Evolutionary conservation across 2,329 filamentous ascomycete genomes (phyloP), one percentile per base, ranked within the genome.

Genomic region (Hyphodiscus sp.): DNA sequence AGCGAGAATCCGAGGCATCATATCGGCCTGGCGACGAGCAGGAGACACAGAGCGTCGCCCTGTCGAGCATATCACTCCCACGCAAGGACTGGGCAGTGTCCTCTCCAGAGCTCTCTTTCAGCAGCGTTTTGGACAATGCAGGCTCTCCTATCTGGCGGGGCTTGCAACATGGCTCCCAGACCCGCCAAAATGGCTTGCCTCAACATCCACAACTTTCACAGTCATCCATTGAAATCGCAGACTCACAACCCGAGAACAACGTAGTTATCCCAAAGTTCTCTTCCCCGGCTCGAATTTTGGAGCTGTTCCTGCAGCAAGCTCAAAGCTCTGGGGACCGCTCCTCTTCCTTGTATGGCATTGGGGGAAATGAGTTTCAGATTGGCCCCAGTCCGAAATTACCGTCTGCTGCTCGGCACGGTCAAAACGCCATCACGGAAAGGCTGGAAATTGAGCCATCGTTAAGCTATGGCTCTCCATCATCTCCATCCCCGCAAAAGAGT

Each of bases 261-360:
- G 48, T 67, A 13, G 56, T 60, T 0, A 56, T 71, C 1, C 47
- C 63, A 1, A 62, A 63, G 15, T 70, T 71, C 20, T 71, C 69
- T 18, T 78, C 81, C 0, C 80, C 80, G 0, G 76, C 75, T 1
- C 71, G 76, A 41, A 67, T 80, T 0, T 60, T 82, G 11, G 73
- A 79, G 54, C 71, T 74, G 20, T 79, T 76, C 54, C 68, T 80
- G 2, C 73, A 74, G 48, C 58, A 60, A 9, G 66, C 65, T 20
- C 67, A 67, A 41, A 67, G 58, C 16, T 48, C 49, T 59, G 68
- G 20, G 0, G 61, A 65, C 20, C 49, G 47, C 16, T 59, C 62
- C n/a, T 56, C 57, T 23, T 13, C 33, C 13, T 38, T 10, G 4
- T 38, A 38, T 13, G 33, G 33, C 5, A 38, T 5, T n/a, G 33